Percentiles rank a stretch among this genome's conserved stretches.
Evolutionary conservation across 106 monocot species (phyloP).

Genomic region (Iris macrosiphon): DNA sequence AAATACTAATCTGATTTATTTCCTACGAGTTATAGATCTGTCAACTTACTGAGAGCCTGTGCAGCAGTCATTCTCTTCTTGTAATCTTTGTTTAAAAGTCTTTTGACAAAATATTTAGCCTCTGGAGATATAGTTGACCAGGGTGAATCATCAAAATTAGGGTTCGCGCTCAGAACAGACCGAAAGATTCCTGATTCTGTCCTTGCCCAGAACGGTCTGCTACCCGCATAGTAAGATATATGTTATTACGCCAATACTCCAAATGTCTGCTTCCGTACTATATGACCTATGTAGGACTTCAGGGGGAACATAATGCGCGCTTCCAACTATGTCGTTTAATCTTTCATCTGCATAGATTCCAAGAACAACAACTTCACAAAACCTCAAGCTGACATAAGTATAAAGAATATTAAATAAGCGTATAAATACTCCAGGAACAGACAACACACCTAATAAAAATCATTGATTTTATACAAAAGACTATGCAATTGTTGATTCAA

Average conservation of each 20-base stretch:
- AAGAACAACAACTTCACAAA: background rate
- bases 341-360: constrained; percentile 37
- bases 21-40: too few species aligned
- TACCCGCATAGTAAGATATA: constrained; percentile 65
- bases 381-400: too few species aligned
- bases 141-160: constrained; percentile 48
- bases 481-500: too few species aligned
- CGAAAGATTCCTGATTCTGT: constrained; percentile 69
- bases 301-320: constrained; percentile 66
- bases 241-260: constrained; percentile 69
- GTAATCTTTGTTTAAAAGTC: constrained; percentile 62
- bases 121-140: constrained; percentile 43
- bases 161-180: constrained; percentile 44
- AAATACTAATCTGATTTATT: too few species aligned
- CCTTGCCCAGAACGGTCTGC: constrained; percentile 62
- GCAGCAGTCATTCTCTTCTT: constrained; percentile 65
- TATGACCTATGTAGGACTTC: constrained; percentile 63
- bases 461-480: too few species aligned
- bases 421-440: too few species aligned
- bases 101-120: constrained; percentile 56
- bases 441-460: too few species aligned
- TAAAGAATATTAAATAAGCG: too few species aligned
- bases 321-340: constrained; percentile 64
- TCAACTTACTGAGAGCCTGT: constrained; percentile 45
- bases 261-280: constrained; percentile 56